A percentile compares a stretch with the other conserved stretches of the same genome.
Evolutionary conservation across 345 rosid genomes (phyloP).

Genomic region (Angophora floribunda): DNA sequence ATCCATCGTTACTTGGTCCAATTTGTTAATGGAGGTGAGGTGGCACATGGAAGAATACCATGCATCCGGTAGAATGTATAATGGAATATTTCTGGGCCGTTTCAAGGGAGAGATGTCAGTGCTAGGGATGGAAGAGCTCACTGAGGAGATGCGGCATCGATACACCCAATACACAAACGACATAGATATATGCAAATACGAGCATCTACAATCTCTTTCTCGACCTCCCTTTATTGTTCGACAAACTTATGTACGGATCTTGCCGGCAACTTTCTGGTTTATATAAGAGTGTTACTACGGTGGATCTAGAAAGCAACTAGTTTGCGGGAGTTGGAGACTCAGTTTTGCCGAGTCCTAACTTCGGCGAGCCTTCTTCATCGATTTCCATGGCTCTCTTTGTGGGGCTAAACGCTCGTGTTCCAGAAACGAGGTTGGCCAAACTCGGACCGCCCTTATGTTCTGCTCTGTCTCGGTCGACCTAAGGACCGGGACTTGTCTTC

Average conservation of each 20-base stretch:
- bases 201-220: not conserved
- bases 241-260: not conserved
- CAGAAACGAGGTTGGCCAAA: too few relatives aligned
- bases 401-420: too few relatives aligned
- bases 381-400: not conserved
- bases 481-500: too few relatives aligned
- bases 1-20: not conserved
- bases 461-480: too few relatives aligned
- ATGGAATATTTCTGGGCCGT: not conserved
- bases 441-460: too few relatives aligned
- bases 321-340: not conserved
- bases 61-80: not conserved
- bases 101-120: not conserved
- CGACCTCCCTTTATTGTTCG: not conserved
- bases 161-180: not conserved
- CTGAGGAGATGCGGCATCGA: not conserved
- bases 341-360: not conserved
- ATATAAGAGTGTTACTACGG: not conserved
- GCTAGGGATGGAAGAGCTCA: not conserved
- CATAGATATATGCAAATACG: not conserved
- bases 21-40: not conserved
- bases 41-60: not conserved
- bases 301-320: not conserved
- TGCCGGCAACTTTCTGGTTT: not conserved
- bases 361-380: not conserved